phyloP scores from a whole-genome alignment of 2,329 filamentous ascomycete species.

The Rhynchosporium secalis region DNA sequence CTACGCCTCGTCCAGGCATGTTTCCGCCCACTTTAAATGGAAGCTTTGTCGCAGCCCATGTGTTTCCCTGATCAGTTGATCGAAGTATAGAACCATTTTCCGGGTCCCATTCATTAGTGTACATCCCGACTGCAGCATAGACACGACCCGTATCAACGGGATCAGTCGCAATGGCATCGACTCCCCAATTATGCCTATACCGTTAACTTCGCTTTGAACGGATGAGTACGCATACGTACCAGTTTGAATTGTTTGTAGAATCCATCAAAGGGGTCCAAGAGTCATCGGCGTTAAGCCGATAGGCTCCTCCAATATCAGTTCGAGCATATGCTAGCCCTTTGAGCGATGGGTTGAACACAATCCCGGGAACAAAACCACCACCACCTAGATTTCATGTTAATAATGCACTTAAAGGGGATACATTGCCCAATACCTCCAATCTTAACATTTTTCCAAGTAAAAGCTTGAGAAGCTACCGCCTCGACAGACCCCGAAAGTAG shows the following conservation, averaged over 20 bases:
- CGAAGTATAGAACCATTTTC: constrained; percentile 55
- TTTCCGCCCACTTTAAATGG: constrained; percentile 63
- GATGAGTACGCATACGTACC: constrained; percentile 8
- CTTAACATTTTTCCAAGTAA: constrained; percentile 48
- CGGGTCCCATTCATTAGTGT: constrained; percentile 61
- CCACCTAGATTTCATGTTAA: constrained; percentile 41
- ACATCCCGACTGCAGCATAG: constrained; percentile 56
- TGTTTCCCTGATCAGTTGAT: constrained; percentile 54
- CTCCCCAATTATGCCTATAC: constrained; percentile 54
- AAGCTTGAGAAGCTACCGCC: constrained; percentile 28
- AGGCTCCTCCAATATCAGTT: constrained; percentile 61
- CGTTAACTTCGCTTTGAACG: background rate
- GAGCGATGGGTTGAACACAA: constrained; percentile 54
- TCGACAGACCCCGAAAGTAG: constrained; percentile 20
- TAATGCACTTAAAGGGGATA: background rate
- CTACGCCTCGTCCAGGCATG: constrained; percentile 61
- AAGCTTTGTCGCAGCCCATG: constrained; percentile 51
- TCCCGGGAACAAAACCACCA: constrained; percentile 56
- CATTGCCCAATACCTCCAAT: constrained; percentile 45
- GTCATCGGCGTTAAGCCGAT: constrained; percentile 55
- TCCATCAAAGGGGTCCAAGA: constrained; percentile 56
- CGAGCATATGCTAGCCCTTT: constrained; percentile 55
- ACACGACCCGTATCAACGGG: constrained; percentile 53
- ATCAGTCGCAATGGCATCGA: constrained; percentile 58
- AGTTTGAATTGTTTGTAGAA: constrained; percentile 25